Conservation (phyloP, 2,329 filamentous ascomycete genomes). For the Penicillium sp. region DNA sequence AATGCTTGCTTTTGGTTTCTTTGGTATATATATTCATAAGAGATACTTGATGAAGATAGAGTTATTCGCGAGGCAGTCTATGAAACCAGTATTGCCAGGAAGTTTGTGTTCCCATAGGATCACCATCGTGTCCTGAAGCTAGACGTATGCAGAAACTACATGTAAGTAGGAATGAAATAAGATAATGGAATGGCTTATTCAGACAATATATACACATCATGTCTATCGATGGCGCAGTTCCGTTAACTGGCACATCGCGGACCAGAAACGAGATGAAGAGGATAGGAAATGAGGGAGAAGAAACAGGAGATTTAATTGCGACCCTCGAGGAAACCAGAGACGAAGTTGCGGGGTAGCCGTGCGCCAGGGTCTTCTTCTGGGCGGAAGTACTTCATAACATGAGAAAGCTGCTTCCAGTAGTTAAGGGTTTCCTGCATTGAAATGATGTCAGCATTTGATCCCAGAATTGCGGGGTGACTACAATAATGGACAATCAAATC, state of each 20-base stretch:
- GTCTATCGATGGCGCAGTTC: slow-evolving; percentile 20
- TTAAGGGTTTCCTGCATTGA: slow-evolving; percentile 82
- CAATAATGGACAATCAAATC: neutral
- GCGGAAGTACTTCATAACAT: slow-evolving; percentile 95
- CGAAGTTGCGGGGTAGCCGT: slow-evolving; percentile 78
- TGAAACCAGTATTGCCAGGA: neutral
- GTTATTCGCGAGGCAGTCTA: neutral
- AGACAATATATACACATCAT: slow-evolving; percentile 34
- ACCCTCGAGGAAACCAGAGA: slow-evolving; percentile 90
- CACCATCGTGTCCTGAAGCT: neutral
- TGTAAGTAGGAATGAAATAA: neutral
- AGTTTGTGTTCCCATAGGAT: neutral
- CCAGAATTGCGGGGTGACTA: neutral
- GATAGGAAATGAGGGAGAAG: slow-evolving; percentile 10
- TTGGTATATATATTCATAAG: neutral
- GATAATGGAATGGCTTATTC: slow-evolving; percentile 22
- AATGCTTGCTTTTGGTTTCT: slow-evolving; percentile 1
- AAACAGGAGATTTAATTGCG: slow-evolving; percentile 34
- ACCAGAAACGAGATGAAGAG: slow-evolving; percentile 17
- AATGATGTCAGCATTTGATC: neutral
- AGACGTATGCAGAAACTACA: neutral
- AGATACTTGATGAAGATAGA: neutral
- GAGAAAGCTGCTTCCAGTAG: slow-evolving; percentile 95
- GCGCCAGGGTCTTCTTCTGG: slow-evolving; percentile 69
- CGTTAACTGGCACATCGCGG: slow-evolving; percentile 12